A percentile compares a stretch with the other conserved stretches of the same genome.
Conservation (phyloP, 2,329 filamentous ascomycete genomes). For the Colletotrichum camelliae region DNA sequence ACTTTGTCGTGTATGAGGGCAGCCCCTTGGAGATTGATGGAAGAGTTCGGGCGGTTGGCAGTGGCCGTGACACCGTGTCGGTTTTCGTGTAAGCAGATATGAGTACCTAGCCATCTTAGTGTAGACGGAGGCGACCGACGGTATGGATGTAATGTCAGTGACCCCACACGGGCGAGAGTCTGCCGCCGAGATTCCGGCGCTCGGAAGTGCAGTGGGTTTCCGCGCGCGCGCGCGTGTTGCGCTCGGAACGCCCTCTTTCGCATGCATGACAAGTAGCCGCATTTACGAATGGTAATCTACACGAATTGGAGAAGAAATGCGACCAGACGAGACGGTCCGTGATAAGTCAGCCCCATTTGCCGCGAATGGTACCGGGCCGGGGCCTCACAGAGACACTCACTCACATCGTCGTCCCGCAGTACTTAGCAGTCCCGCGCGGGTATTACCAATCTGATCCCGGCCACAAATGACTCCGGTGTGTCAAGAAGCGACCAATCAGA, state of each 20-base stretch:
- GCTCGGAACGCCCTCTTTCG: neutral
- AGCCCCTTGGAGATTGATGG: slow-evolving; percentile 66
- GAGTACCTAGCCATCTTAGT: neutral
- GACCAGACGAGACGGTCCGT: neutral
- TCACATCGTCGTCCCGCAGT: neutral
- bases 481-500: neutral
- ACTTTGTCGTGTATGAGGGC: slow-evolving; percentile 70
- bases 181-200: neutral
- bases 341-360: neutral
- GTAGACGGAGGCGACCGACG: neutral
- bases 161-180: neutral
- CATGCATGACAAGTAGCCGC: neutral
- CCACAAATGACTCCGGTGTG: neutral
- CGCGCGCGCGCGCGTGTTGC: neutral
- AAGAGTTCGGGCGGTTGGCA: slow-evolving; percentile 58
- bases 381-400: neutral
- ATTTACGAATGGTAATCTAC: neutral
- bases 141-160: neutral
- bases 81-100: slow-evolving; percentile 36
- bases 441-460: slow-evolving; percentile 22
- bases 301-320: neutral
- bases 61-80: slow-evolving; percentile 41
- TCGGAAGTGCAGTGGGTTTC: neutral
- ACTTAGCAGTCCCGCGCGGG: slow-evolving; percentile 12
- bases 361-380: neutral